phyloP scores from a whole-genome alignment of 2,329 filamentous ascomycete species.

The Neocatenulostroma microsporum region DNA sequence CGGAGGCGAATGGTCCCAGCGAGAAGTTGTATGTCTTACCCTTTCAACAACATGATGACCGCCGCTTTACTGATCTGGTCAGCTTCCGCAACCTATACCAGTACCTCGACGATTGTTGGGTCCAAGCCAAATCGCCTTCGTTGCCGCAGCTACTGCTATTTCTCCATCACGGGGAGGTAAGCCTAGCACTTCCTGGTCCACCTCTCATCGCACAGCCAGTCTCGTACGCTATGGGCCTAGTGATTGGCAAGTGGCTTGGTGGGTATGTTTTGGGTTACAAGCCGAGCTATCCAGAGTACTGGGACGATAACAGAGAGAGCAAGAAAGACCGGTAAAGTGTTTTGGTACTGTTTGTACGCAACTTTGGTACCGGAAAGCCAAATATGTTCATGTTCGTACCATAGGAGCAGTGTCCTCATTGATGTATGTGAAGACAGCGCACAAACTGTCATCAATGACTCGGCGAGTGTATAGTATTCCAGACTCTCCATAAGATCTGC shows the following conservation, averaged over 20 bases:
- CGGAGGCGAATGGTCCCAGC: constrained; percentile 16
- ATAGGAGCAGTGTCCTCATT: too few relatives aligned
- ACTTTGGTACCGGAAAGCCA: too few relatives aligned
- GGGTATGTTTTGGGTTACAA: constrained; percentile 15
- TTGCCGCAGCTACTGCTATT: constrained; percentile 23
- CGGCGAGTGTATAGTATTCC: too few relatives aligned
- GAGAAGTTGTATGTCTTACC: constrained; percentile 15
- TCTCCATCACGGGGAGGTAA: constrained; percentile 23
- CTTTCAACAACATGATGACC: background rate
- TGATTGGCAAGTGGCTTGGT: constrained; percentile 22
- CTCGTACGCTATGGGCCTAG: constrained; percentile 20
- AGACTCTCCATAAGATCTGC: too few relatives aligned
- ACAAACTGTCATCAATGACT: too few relatives aligned
- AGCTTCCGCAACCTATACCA: constrained; percentile 24
- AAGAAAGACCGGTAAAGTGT: constrained; percentile 7
- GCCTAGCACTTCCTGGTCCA: constrained; percentile 23
- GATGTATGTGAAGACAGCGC: too few relatives aligned
- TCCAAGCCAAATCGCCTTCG: constrained; percentile 16
- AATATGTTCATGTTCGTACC: too few relatives aligned
- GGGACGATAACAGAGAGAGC: constrained; percentile 5
- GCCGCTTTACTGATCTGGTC: background rate
- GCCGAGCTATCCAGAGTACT: constrained; percentile 18
- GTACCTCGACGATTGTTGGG: constrained; percentile 25
- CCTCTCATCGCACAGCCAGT: constrained; percentile 16
- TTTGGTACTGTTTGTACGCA: too few relatives aligned